phyloP scores from a whole-genome alignment of 768 basidiomycete genomes.

The Naganishia randhawae region DNA sequence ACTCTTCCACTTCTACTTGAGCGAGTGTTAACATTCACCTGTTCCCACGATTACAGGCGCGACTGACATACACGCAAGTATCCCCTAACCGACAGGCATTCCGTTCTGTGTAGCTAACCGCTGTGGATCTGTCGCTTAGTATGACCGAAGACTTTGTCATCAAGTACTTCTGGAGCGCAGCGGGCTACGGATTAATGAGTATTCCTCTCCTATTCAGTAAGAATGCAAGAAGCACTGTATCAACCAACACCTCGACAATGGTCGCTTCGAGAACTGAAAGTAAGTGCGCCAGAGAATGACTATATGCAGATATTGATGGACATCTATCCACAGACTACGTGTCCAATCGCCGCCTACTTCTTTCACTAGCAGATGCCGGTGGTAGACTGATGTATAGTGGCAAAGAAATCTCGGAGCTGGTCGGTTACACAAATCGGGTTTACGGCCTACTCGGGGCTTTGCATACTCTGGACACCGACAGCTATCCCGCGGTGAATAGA shows the following conservation, averaged over 20 bases:
- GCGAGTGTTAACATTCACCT: no score
- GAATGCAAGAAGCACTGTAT: slow-evolving; percentile 1
- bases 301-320: not conserved
- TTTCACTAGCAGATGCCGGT: slow-evolving; percentile 94
- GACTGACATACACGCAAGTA: slow-evolving; percentile 14
- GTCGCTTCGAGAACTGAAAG: slow-evolving; percentile 46
- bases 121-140: slow-evolving; percentile 57
- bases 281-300: slow-evolving; percentile 23
- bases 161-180: slow-evolving; percentile 92
- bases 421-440: slow-evolving; percentile 83
- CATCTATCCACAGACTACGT: slow-evolving; percentile 64
- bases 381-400: slow-evolving; percentile 94
- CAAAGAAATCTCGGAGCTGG: slow-evolving; percentile 91
- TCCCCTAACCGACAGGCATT: not conserved
- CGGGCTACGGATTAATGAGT: slow-evolving; percentile 85
- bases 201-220: slow-evolving; percentile 72
- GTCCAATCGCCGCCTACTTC: slow-evolving; percentile 80
- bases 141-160: slow-evolving; percentile 96
- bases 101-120: not conserved
- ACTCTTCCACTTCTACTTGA: not conserved
- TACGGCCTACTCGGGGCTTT: slow-evolving; percentile 82
- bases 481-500: slow-evolving; percentile 55
- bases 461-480: slow-evolving; percentile 60
- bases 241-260: slow-evolving; percentile 26
- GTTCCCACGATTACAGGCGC: not conserved